Evolutionary conservation across 768 basidiomycete genomes (phyloP).

Genomic region (Lyophyllum decastes): DNA sequence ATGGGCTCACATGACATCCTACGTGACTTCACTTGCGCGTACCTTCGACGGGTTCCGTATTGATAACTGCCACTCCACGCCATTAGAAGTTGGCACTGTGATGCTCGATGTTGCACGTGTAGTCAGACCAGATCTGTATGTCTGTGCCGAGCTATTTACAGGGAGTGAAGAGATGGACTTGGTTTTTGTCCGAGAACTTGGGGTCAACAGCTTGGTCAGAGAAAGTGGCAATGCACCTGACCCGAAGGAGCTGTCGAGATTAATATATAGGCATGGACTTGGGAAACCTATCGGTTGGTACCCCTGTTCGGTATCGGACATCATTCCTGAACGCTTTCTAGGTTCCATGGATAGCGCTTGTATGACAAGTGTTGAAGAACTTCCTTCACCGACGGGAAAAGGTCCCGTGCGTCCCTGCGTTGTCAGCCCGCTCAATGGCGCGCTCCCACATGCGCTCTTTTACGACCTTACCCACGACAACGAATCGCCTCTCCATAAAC

Average conservation of each 20-base stretch:
- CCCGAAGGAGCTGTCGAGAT: slow-evolving; percentile 85
- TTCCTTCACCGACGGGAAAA: slow-evolving; percentile 80
- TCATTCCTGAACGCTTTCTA: slow-evolving; percentile 23
- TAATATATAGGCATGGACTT: slow-evolving; percentile 88
- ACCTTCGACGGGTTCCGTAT: slow-evolving; percentile 96
- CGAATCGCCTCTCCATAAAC: slow-evolving; percentile 86
- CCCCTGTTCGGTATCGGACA: neutral
- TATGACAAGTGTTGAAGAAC: slow-evolving; percentile 71
- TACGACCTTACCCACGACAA: slow-evolving; percentile 99
- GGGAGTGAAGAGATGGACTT: slow-evolving; percentile 94
- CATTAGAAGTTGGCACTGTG: slow-evolving; percentile 91
- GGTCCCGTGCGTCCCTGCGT: slow-evolving; percentile 74
- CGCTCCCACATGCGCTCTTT: slow-evolving; percentile 87
- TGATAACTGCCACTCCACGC: slow-evolving; percentile 98
- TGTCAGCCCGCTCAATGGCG: slow-evolving; percentile 83
- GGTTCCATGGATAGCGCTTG: slow-evolving; percentile 95
- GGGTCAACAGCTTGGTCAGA: slow-evolving; percentile 90
- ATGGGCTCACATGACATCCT: slow-evolving; percentile 88
- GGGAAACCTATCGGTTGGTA: slow-evolving; percentile 87
- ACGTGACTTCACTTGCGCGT: slow-evolving; percentile 77
- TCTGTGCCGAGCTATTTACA: slow-evolving; percentile 96
- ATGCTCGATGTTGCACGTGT: slow-evolving; percentile 91
- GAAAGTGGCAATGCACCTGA: slow-evolving; percentile 93
- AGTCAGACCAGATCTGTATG: slow-evolving; percentile 89
- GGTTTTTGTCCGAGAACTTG: slow-evolving; percentile 87